Conservation (phyloP, 2,329 filamentous ascomycete species). For the Aureobasidium mangrovei region DNA sequence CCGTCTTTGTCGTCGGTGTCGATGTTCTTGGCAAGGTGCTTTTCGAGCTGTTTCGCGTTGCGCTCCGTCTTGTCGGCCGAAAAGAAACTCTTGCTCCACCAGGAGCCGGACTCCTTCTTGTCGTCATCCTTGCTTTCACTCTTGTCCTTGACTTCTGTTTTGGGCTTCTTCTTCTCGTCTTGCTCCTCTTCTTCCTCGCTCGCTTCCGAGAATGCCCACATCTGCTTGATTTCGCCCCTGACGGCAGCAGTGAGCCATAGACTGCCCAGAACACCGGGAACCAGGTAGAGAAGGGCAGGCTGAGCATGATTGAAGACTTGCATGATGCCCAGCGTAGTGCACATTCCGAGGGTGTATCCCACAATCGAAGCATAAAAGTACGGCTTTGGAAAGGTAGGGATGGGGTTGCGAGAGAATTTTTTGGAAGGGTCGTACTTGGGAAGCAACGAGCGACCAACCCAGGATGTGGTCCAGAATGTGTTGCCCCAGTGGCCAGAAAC, state of each 20-base stretch:
- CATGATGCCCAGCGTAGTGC: conserved; percentile 67
- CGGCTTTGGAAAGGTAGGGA: conserved; percentile 60
- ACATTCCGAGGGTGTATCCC: conserved; percentile 72
- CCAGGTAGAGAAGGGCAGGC: conserved; percentile 84
- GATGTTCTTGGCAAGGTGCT: not conserved
- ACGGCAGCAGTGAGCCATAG: conserved; percentile 65
- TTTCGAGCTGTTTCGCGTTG: conserved; percentile 19
- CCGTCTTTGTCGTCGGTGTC: conserved; percentile 9
- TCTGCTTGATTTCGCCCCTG: conserved; percentile 61
- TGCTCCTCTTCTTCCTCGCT: conserved; percentile 30
- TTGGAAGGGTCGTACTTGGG: not conserved
- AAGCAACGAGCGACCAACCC: conserved; percentile 3
- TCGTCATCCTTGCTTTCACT: conserved; percentile 6
- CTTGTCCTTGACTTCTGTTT: conserved; percentile 11
- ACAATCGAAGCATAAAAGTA: conserved; percentile 73
- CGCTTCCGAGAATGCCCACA: conserved; percentile 76
- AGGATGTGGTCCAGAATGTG: conserved; percentile 60
- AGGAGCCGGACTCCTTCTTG: conserved; percentile 10
- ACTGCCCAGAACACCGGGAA: conserved; percentile 69
- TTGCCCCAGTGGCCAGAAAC: conserved; percentile 73
- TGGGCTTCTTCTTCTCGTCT: conserved; percentile 14
- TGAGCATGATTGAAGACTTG: conserved; percentile 73
- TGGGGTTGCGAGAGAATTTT: conserved; percentile 20
- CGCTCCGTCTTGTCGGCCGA: conserved; percentile 17
- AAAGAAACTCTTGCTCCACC: conserved; percentile 22